Conservation (phyloP, 2,329 filamentous ascomycete species). For the Paecilomyces formosus region DNA sequence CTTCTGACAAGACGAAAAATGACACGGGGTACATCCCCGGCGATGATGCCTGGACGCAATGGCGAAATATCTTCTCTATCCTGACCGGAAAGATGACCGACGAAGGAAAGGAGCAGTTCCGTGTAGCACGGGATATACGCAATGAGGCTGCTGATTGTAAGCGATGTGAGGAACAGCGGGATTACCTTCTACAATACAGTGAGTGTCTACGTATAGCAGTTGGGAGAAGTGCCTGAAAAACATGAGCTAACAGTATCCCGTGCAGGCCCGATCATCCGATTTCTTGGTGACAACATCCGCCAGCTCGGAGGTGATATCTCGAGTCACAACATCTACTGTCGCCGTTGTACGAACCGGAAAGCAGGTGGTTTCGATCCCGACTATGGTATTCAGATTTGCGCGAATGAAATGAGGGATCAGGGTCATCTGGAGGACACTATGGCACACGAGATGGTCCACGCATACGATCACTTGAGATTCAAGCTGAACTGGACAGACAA, state of each 20-base stretch:
- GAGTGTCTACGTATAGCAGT: slow-evolving; percentile 7
- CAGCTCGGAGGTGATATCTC: slow-evolving; percentile 72
- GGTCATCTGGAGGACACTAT: slow-evolving; percentile 88
- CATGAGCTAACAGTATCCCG: slow-evolving; percentile 3
- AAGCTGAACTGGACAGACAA: slow-evolving; percentile 78
- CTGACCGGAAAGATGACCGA: slow-evolving; percentile 64
- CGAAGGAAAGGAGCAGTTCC: slow-evolving; percentile 67
- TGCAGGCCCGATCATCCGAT: slow-evolving; percentile 68
- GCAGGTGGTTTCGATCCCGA: slow-evolving; percentile 79
- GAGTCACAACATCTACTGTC: slow-evolving; percentile 69
- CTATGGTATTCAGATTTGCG: slow-evolving; percentile 85
- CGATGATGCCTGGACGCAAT: slow-evolving; percentile 45
- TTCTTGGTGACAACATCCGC: slow-evolving; percentile 73
- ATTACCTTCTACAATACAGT: slow-evolving; percentile 76
- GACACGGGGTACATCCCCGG: slow-evolving; percentile 32
- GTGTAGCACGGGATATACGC: slow-evolving; percentile 64
- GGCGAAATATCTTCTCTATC: slow-evolving; percentile 81
- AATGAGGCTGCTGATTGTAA: slow-evolving; percentile 73
- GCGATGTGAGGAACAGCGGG: slow-evolving; percentile 71
- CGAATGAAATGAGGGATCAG: slow-evolving; percentile 76
- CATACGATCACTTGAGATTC: slow-evolving; percentile 86
- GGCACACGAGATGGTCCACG: slow-evolving; percentile 96
- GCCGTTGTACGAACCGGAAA: slow-evolving; percentile 65
- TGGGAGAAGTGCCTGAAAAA: background rate
- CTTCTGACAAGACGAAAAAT: slow-evolving; percentile 12